Conservation (phyloP, 2,329 filamentous ascomycete genomes). For the Talaromyces sp. region DNA sequence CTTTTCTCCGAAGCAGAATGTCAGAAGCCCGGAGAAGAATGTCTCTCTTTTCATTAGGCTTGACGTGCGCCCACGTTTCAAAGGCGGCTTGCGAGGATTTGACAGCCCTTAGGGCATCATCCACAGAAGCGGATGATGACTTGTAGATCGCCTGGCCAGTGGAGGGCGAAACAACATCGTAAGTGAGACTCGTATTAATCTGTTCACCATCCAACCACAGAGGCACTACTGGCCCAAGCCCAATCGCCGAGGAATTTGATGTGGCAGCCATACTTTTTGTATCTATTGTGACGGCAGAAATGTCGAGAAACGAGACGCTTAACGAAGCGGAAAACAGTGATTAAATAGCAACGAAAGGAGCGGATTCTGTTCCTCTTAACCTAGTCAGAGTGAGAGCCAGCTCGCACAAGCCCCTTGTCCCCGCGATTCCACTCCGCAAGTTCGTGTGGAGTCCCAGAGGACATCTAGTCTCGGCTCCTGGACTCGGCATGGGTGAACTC, state of each 20-base stretch:
- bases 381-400: not conserved
- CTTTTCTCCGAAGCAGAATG: constrained; percentile 48
- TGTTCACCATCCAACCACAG: not conserved
- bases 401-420: not conserved
- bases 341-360: not conserved
- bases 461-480: not conserved
- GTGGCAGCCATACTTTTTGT: not conserved
- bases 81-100: constrained; percentile 59
- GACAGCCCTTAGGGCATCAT: constrained; percentile 46
- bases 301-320: not conserved
- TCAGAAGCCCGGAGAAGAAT: constrained; percentile 65
- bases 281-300: no score
- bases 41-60: constrained; percentile 58
- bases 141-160: not conserved
- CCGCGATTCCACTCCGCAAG: not conserved
- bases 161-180: not conserved
- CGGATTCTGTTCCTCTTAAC: not conserved
- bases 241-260: not conserved
- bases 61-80: constrained; percentile 59
- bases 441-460: not conserved
- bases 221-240: not conserved
- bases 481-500: not conserved
- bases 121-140: not conserved
- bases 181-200: not conserved
- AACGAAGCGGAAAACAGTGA: not conserved